Conservation (phyloP, 1,284 basidiomycete species). For the Moesziomyces parantarcticus region DNA sequence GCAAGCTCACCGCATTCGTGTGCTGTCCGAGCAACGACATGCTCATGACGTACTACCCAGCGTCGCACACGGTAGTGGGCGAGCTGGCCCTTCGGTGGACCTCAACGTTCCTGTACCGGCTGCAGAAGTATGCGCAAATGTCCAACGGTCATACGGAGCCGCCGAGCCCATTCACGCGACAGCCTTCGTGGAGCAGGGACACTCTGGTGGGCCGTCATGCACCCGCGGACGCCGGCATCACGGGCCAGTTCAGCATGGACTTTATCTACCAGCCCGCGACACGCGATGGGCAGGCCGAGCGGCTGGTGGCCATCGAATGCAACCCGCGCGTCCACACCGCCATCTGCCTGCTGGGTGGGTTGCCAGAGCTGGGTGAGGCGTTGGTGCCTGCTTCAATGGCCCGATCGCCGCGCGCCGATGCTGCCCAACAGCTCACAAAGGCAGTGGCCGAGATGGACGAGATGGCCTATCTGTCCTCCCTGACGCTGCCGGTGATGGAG, state of each 20-base stretch:
- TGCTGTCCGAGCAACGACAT: slow-evolving; percentile 70
- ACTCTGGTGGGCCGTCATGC: slow-evolving; percentile 31
- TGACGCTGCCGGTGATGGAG: slow-evolving; percentile 41
- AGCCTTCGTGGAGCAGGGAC: slow-evolving; percentile 24
- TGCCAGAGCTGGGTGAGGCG: slow-evolving; percentile 30
- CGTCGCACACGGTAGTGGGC: slow-evolving; percentile 63
- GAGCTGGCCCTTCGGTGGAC: slow-evolving; percentile 68
- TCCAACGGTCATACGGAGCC: neutral
- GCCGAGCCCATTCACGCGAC: neutral
- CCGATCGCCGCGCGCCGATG: neutral
- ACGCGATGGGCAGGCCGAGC: slow-evolving; percentile 46
- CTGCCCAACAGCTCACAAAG: neutral
- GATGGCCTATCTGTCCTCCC: slow-evolving; percentile 30
- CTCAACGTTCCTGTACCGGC: slow-evolving; percentile 62
- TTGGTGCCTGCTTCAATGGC: slow-evolving; percentile 20
- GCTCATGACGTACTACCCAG: slow-evolving; percentile 70
- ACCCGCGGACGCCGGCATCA: slow-evolving; percentile 50
- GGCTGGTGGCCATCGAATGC: slow-evolving; percentile 70
- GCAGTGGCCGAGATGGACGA: slow-evolving; percentile 23
- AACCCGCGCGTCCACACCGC: slow-evolving; percentile 70
- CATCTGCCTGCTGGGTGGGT: slow-evolving; percentile 66
- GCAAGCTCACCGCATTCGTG: slow-evolving; percentile 69
- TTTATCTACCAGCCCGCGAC: slow-evolving; percentile 68
- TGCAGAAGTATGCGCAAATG: slow-evolving; percentile 31
- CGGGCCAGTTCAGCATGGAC: slow-evolving; percentile 70